phyloP scores from a whole-genome alignment of 148 eudicot genomes.

The Nepenthes gracilis region DNA sequence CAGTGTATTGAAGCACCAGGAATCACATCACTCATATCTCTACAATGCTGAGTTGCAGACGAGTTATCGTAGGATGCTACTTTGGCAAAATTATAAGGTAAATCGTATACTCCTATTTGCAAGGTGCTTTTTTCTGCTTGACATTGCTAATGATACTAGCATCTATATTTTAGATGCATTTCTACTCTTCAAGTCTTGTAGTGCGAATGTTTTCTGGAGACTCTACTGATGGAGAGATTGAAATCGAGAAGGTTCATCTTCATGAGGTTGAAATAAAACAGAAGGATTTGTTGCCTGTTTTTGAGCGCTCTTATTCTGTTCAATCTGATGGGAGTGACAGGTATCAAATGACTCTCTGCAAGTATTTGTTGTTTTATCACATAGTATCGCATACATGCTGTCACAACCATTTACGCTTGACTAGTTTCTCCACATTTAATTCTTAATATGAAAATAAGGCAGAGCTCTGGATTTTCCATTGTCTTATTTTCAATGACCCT shows the following conservation, averaged over 20 bases:
- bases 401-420: background rate
- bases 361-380: background rate
- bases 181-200: constrained; percentile 40
- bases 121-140: constrained; percentile 4
- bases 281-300: constrained; percentile 84
- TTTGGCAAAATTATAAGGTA: constrained; percentile 92
- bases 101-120: constrained; percentile 2
- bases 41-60: constrained; percentile 91
- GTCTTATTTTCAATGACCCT: background rate
- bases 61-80: constrained; percentile 48
- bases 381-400: background rate
- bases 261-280: constrained; percentile 62
- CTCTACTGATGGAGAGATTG: constrained; percentile 51
- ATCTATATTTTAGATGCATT: constrained; percentile 39
- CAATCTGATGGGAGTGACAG: constrained; percentile 54
- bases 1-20: constrained; percentile 33
- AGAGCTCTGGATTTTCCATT: background rate
- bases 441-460: background rate
- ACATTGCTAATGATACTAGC: constrained; percentile 1
- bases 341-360: constrained; percentile 15
- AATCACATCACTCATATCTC: constrained; percentile 58
- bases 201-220: constrained; percentile 12
- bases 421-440: background rate
- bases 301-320: constrained; percentile 58
- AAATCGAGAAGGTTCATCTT: constrained; percentile 60